A percentile compares a stretch with the other conserved stretches of the same genome.
Conservation (phyloP, 1,284 basidiomycete species). For the Malassezia yamatoensis region DNA sequence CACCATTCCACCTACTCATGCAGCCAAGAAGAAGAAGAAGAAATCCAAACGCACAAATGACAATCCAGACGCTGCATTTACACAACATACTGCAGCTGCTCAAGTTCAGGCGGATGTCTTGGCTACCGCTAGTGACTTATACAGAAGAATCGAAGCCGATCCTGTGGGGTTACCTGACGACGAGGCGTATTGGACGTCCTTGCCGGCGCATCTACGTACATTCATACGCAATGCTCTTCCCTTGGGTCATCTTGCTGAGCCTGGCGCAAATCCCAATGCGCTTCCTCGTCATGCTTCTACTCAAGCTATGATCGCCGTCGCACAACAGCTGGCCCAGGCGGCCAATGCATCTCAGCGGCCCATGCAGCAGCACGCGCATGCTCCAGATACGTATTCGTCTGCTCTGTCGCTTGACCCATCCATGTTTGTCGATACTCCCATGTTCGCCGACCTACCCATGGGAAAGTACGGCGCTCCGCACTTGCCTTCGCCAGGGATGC, state of each 20-base stretch:
- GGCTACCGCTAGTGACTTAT: conserved; percentile 44
- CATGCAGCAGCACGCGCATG: neutral
- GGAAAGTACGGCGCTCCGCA: conserved; percentile 9
- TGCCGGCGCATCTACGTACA: conserved; percentile 54
- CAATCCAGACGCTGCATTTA: conserved; percentile 16
- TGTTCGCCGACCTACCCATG: conserved; percentile 22
- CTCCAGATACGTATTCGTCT: neutral
- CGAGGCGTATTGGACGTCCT: conserved; percentile 56
- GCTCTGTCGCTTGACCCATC: conserved; percentile 39
- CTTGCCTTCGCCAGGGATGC: conserved; percentile 11
- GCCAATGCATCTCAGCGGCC: conserved; percentile 42
- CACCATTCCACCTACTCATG: neutral
- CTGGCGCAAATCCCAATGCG: conserved; percentile 40
- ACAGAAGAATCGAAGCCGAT: conserved; percentile 44
- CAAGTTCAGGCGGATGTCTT: conserved; percentile 44
- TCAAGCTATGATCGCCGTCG: conserved; percentile 47
- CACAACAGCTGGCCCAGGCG: conserved; percentile 44
- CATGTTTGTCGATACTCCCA: conserved; percentile 40
- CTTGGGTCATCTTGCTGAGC: conserved; percentile 37
- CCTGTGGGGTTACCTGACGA: conserved; percentile 49
- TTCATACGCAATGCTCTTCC: conserved; percentile 56
- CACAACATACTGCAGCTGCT: conserved; percentile 21
- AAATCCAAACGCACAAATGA: conserved; percentile 3
- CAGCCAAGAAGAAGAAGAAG: conserved; percentile 16
- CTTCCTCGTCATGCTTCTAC: conserved; percentile 35